Conservation (phyloP, 371 early-diverging fungal species). For the Mortierella sp. region DNA sequence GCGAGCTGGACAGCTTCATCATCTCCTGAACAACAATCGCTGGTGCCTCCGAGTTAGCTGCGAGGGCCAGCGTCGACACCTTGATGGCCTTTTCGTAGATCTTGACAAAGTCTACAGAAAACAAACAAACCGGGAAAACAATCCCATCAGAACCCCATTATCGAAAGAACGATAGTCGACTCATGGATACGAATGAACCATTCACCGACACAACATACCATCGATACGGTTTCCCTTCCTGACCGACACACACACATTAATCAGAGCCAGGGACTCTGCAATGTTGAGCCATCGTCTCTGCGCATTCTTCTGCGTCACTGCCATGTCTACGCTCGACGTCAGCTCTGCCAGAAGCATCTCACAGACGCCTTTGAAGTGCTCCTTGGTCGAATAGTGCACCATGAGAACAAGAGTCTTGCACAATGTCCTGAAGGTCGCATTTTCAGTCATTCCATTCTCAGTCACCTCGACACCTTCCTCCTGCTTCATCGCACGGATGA, state of each 20-base stretch:
- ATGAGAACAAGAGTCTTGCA: conserved; percentile 65
- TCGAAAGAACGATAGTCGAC: conserved; percentile 1
- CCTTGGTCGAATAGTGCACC: conserved; percentile 66
- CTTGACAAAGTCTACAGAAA: conserved; percentile 42
- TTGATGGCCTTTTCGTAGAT: conserved; percentile 52
- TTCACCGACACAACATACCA: conserved; percentile 58
- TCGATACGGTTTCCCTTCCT: conserved; percentile 68
- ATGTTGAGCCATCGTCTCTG: conserved; percentile 55
- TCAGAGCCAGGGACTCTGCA: conserved; percentile 57
- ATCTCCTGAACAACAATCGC: conserved; percentile 51
- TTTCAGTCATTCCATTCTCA: conserved; percentile 34
- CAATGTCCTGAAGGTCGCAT: conserved; percentile 38
- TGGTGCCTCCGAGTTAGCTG: conserved; percentile 39
- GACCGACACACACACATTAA: conserved; percentile 66
- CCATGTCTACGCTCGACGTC: conserved; percentile 38
- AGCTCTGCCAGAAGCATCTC: conserved; percentile 61
- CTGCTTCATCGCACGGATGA: conserved; percentile 37
- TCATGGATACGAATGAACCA: conserved; percentile 23
- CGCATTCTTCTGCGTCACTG: conserved; percentile 16
- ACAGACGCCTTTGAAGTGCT: conserved; percentile 64
- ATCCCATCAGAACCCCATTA: background rate
- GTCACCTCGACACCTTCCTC: conserved; percentile 31
- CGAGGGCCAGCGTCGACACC: conserved; percentile 44
- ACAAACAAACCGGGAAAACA: background rate
- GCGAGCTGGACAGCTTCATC: conserved; percentile 55